Percentiles rank a stretch among this genome's conserved stretches.
Conservation (phyloP, 495 filamentous ascomycete genomes). For the Xylaria palmicola region DNA sequence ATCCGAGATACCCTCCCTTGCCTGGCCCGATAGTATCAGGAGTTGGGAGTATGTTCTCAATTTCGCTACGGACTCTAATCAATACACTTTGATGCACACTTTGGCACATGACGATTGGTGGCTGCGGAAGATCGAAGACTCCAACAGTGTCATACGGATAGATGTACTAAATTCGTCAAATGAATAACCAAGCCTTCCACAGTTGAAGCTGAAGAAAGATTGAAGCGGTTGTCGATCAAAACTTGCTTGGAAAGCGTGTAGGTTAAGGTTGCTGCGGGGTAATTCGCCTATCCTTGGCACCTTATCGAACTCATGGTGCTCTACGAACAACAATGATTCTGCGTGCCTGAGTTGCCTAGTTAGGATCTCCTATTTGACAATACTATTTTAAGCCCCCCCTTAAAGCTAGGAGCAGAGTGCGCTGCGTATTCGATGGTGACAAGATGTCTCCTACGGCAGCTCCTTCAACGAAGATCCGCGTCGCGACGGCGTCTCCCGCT, state of each 20-base stretch:
- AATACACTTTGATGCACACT: conserved; percentile 21
- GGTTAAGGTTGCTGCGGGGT: conserved; percentile 6
- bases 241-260: background rate
- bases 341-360: no score
- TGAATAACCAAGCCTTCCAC: no score
- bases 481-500: conserved; percentile 76
- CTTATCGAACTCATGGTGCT: no score
- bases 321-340: no score
- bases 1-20: conserved; percentile 34
- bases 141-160: background rate
- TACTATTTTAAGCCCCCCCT: no score
- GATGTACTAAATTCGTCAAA: background rate
- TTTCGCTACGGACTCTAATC: conserved; percentile 29
- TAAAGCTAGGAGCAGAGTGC: no score
- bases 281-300: background rate
- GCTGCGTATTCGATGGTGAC: no score
- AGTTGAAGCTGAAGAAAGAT: background rate
- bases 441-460: conserved; percentile 10
- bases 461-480: conserved; percentile 49
- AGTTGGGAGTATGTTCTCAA: conserved; percentile 27
- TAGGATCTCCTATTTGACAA: no score
- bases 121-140: background rate
- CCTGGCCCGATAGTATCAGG: conserved; percentile 29
- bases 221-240: background rate
- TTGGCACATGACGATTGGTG: background rate